Percentiles rank a stretch among this genome's conserved stretches.
phyloP scores from a whole-genome alignment of 768 basidiomycete species.

The Aureoboletus auriporus region DNA sequence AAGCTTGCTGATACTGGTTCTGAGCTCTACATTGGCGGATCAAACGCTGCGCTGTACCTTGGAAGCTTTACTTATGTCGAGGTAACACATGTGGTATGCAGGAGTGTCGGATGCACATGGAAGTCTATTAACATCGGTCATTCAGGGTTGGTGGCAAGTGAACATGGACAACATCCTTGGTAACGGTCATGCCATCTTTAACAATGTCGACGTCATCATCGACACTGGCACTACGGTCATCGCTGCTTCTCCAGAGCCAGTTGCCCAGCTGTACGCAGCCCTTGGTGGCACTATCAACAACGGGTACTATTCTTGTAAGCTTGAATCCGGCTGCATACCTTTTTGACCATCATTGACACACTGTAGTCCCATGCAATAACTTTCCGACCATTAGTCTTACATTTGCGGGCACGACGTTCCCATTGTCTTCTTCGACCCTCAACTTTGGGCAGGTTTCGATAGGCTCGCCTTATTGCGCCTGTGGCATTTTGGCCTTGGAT shows the following conservation, averaged over 20 bases:
- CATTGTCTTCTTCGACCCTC: slow-evolving; percentile 27
- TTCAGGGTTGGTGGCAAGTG: slow-evolving; percentile 11
- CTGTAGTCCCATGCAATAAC: slow-evolving; percentile 25
- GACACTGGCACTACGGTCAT: slow-evolving; percentile 20
- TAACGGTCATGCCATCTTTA: slow-evolving; percentile 1
- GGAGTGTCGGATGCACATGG: no score
- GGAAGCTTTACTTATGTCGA: slow-evolving; percentile 33
- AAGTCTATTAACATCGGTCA: neutral
- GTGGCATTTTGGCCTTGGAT: slow-evolving; percentile 18
- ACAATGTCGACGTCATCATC: slow-evolving; percentile 4
- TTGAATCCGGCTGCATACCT: neutral
- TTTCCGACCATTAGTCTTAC: slow-evolving; percentile 29
- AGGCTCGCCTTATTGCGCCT: slow-evolving; percentile 27
- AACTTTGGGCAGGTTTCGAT: slow-evolving; percentile 33
- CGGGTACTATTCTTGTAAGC: slow-evolving; percentile 30
- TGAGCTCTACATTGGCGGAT: slow-evolving; percentile 40
- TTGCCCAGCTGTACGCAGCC: neutral
- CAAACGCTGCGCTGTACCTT: slow-evolving; percentile 34
- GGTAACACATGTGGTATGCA: slow-evolving; percentile 22
- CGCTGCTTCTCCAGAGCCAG: neutral
- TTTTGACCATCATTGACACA: neutral
- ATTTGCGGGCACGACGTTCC: slow-evolving; percentile 35
- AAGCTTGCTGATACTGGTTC: slow-evolving; percentile 37
- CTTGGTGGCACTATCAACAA: slow-evolving; percentile 11
- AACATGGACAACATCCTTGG: slow-evolving; percentile 6